Percentiles rank a stretch among this genome's conserved stretches.
Conservation (phyloP, 768 basidiomycete genomes). For the Candolleomyces eurysporus region DNA sequence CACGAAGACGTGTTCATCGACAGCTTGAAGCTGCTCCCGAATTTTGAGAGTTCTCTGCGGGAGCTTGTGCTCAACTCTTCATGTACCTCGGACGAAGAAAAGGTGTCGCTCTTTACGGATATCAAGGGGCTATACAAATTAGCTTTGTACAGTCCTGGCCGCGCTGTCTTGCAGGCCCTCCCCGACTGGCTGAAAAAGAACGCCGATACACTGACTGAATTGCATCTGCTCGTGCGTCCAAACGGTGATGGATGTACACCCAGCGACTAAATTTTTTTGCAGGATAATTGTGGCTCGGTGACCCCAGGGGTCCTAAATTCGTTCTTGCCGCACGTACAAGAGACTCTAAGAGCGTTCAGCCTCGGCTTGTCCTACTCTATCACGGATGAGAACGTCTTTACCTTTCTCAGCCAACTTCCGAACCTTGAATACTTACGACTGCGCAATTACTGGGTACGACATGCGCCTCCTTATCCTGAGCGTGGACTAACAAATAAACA, state of each 20-base stretch:
- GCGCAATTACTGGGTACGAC: constrained; percentile 51
- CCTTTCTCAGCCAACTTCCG: constrained; percentile 40
- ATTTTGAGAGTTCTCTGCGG: constrained; percentile 17
- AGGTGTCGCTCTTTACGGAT: constrained; percentile 22
- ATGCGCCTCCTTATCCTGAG: background rate
- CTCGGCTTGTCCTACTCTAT: constrained; percentile 62
- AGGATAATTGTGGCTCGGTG: constrained; percentile 64
- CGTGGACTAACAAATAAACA: constrained; percentile 10
- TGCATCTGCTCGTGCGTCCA: constrained; percentile 42
- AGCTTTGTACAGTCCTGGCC: constrained; percentile 32
- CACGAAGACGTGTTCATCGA: constrained; percentile 26
- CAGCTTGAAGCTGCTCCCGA: constrained; percentile 18
- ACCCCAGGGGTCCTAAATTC: constrained; percentile 57
- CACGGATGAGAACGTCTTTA: constrained; percentile 50
- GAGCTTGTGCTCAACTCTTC: constrained; percentile 30
- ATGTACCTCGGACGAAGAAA: constrained; percentile 25
- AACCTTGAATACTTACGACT: constrained; percentile 38
- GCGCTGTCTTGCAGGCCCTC: constrained; percentile 40
- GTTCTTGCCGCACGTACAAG: constrained; percentile 36
- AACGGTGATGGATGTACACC: background rate
- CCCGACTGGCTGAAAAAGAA: constrained; percentile 44
- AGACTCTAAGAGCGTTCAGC: constrained; percentile 35
- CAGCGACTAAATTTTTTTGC: background rate
- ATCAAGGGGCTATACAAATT: constrained; percentile 24
- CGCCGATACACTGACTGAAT: constrained; percentile 27